phyloP scores from a whole-genome alignment of 2,329 filamentous ascomycete genomes.

The Raffaelea albimanens region DNA sequence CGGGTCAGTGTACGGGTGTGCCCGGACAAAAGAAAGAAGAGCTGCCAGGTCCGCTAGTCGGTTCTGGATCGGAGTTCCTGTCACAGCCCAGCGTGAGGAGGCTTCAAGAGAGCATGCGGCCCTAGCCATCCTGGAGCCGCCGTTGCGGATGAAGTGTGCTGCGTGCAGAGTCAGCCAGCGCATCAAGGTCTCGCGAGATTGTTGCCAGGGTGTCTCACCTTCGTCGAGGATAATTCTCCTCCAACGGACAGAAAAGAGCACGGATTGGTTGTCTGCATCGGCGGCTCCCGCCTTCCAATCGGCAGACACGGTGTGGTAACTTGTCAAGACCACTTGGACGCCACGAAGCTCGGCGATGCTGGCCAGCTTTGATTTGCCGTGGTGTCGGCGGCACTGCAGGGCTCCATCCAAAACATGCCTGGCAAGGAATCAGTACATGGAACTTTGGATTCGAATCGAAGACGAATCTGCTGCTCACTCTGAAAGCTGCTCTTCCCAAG shows the following conservation, averaged over 20 bases:
- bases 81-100: conserved; percentile 24
- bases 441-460: too few relatives aligned
- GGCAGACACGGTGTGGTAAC: conserved; percentile 28
- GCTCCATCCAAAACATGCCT: conserved; percentile 18
- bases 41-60: conserved; percentile 29
- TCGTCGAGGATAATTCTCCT: conserved; percentile 29
- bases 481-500: conserved; percentile 26
- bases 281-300: conserved; percentile 20
- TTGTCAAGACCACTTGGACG: conserved; percentile 26
- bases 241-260: conserved; percentile 27
- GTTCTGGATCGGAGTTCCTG: conserved; percentile 41
- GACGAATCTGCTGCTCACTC: conserved; percentile 11
- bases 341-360: conserved; percentile 9
- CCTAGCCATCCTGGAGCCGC: conserved; percentile 22
- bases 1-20: conserved; percentile 29
- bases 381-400: conserved; percentile 19
- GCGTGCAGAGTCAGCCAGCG: too few relatives aligned
- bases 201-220: conserved; percentile 15
- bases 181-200: too few relatives aligned
- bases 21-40: conserved; percentile 32
- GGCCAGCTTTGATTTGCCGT: conserved; percentile 18
- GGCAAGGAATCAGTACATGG: too few relatives aligned
- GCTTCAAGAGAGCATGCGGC: conserved; percentile 28
- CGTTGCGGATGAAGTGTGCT: conserved; percentile 33
- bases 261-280: conserved; percentile 1